phyloP scores from a whole-genome alignment of 306 rosid genomes.

The Vigna angularis region DNA sequence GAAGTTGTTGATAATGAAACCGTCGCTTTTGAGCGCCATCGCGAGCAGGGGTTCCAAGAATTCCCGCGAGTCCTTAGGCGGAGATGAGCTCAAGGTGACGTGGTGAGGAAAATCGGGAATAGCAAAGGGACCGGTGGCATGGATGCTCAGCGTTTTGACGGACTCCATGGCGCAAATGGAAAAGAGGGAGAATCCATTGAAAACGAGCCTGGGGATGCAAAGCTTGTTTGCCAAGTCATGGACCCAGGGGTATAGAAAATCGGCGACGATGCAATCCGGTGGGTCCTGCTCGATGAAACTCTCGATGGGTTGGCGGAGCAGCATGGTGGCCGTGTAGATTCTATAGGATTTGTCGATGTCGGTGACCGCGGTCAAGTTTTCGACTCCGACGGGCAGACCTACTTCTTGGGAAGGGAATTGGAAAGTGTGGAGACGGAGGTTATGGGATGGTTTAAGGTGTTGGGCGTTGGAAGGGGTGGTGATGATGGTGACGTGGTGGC shows the following conservation, averaged over 20 bases:
- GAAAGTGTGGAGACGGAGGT: slow-evolving; percentile 22
- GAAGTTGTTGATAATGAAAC: slow-evolving; percentile 43
- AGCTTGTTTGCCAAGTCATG: slow-evolving; percentile 42
- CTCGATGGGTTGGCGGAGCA: slow-evolving; percentile 36
- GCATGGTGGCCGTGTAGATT: neutral
- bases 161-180: slow-evolving; percentile 41
- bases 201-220: slow-evolving; percentile 35
- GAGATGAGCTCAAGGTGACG: slow-evolving; percentile 4
- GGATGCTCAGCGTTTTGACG: neutral
- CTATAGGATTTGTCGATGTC: neutral
- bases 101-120: slow-evolving; percentile 36
- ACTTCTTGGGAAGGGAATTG: slow-evolving; percentile 42
- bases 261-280: slow-evolving; percentile 47
- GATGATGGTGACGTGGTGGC: slow-evolving; percentile 52
- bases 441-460: slow-evolving; percentile 7
- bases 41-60: neutral
- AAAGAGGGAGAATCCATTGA: slow-evolving; percentile 44
- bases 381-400: slow-evolving; percentile 47
- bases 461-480: slow-evolving; percentile 50
- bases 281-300: slow-evolving; percentile 34
- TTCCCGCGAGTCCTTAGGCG: neutral
- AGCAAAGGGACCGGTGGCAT: neutral
- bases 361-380: neutral
- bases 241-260: slow-evolving; percentile 46
- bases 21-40: slow-evolving; percentile 38